phyloP scores from a whole-genome alignment of 768 basidiomycete genomes.

The Agaricus blazei region DNA sequence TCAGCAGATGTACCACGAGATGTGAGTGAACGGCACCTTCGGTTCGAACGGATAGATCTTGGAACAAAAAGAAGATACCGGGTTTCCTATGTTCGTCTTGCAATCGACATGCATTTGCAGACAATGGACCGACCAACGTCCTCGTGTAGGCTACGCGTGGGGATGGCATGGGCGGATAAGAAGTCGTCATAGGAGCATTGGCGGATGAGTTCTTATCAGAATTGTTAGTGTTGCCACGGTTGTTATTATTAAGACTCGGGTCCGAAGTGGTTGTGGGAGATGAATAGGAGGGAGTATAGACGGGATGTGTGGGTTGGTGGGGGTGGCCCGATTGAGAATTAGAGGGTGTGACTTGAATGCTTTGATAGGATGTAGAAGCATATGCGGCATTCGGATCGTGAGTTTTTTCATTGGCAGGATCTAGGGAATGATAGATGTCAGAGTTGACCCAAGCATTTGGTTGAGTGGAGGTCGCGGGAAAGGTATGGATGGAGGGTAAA shows the following conservation, averaged over 20 bases:
- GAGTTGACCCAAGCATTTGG: slow-evolving; percentile 23
- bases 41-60: slow-evolving; percentile 89
- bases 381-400: neutral
- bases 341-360: slow-evolving; percentile 3
- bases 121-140: slow-evolving; percentile 86
- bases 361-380: slow-evolving; percentile 2
- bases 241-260: neutral
- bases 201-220: neutral
- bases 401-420: slow-evolving; percentile 1
- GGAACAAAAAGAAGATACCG: slow-evolving; percentile 94
- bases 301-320: neutral
- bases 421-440: slow-evolving; percentile 3
- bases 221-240: neutral
- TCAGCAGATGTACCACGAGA: neutral
- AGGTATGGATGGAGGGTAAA: slow-evolving; percentile 50
- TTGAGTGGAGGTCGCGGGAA: slow-evolving; percentile 24
- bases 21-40: slow-evolving; percentile 52
- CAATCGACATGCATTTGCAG: slow-evolving; percentile 80
- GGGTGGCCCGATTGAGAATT: neutral
- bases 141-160: slow-evolving; percentile 66
- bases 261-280: neutral
- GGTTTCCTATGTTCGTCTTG: slow-evolving; percentile 79
- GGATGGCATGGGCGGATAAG: slow-evolving; percentile 27
- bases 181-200: neutral
- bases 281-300: neutral